These are phyloP conservation scores for Oryza brachyantha DNA, from an alignment of 176 grass and related monocot species.

Conservation along the genomic window DNA sequence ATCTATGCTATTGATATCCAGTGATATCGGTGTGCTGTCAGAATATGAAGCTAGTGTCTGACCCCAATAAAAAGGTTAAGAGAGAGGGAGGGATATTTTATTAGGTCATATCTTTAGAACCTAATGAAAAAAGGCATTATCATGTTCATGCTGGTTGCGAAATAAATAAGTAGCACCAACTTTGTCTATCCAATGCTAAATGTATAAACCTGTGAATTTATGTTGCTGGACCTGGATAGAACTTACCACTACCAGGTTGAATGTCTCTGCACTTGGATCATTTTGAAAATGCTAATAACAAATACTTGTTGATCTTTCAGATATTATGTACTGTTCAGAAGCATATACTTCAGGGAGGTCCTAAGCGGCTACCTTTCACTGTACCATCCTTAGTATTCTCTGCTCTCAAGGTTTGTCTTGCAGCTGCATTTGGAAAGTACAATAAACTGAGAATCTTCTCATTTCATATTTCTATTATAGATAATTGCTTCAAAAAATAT, in stretches of 20 bases:
- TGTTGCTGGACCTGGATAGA: not conserved
- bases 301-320: constrained; percentile 48
- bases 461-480: constrained; percentile 9
- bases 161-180: not conserved
- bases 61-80: not conserved
- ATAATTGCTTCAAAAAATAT: not conserved
- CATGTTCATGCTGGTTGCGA: not conserved
- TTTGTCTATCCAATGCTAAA: not conserved
- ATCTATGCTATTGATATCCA: not conserved
- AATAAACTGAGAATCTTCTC: not conserved
- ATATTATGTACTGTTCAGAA: constrained; percentile 94
- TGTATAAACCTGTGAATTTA: not conserved
- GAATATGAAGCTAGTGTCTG: not conserved
- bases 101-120: not conserved
- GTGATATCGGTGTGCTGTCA: not conserved
- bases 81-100: not conserved
- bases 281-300: constrained; percentile 32
- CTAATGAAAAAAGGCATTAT: not conserved
- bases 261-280: constrained; percentile 1
- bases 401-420: constrained; percentile 73
- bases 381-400: constrained; percentile 87
- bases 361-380: constrained; percentile 83
- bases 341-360: constrained; percentile 92
- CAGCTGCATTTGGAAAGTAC: constrained; percentile 7
- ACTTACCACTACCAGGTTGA: constrained; percentile 5